Evolutionary conservation across 73 alveolate species (phyloP).

Genomic region (Tetrahymena borealis): DNA sequence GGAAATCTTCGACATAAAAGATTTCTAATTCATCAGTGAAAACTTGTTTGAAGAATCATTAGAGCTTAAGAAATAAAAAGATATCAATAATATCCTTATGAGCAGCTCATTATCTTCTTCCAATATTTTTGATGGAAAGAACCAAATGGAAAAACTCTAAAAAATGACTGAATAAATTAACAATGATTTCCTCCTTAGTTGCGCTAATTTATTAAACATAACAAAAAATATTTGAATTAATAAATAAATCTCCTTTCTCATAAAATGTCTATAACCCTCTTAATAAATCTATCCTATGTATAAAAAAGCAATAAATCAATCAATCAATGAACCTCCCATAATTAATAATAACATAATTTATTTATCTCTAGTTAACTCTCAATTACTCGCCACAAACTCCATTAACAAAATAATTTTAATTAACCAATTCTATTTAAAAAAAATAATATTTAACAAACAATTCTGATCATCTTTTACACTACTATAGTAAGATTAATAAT

Average conservation of each 20-base stretch:
- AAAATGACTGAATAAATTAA: not conserved
- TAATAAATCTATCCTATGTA: too few species aligned
- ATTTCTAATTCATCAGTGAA: not conserved
- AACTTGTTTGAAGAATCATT: not conserved
- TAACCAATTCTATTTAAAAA: not conserved
- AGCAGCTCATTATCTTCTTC: not conserved
- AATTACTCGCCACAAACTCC: too few species aligned
- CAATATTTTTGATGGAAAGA: not conserved
- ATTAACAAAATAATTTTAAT: too few species aligned
- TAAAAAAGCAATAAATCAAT: too few species aligned
- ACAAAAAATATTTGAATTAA: not conserved
- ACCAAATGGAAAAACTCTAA: not conserved
- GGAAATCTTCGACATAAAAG: not conserved
- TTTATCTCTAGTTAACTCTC: too few species aligned
- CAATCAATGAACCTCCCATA: too few species aligned
- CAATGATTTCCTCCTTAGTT: not conserved
- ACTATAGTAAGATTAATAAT: not conserved
- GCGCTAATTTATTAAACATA: not conserved
- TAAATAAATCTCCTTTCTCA: too few species aligned
- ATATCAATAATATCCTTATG: not conserved
- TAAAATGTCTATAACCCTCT: too few species aligned
- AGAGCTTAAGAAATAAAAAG: not conserved
- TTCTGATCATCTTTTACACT: not conserved
- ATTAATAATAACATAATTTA: too few species aligned
- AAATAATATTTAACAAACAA: not conserved